Percentiles rank a stretch among this genome's conserved stretches.
Conservation (phyloP, 768 basidiomycete genomes). For the Chalciporus chontae region DNA sequence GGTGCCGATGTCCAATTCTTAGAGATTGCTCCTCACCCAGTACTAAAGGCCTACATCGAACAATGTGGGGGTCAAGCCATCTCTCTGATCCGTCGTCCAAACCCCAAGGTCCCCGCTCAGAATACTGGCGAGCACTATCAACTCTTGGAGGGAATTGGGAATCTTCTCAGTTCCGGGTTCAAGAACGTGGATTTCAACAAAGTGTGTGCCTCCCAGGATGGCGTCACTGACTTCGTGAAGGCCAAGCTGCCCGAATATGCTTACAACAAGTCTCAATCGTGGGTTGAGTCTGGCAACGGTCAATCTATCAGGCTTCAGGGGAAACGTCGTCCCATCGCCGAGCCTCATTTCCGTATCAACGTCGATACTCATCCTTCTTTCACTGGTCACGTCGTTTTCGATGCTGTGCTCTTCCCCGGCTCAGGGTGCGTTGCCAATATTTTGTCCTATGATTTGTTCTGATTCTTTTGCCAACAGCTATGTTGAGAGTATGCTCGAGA, state of each 20-base stretch:
- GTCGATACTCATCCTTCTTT: slow-evolving; percentile 33
- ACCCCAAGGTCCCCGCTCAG: slow-evolving; percentile 26
- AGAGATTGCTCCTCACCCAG: slow-evolving; percentile 34
- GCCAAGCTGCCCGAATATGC: slow-evolving; percentile 29
- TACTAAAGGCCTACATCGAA: slow-evolving; percentile 33
- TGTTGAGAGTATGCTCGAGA: slow-evolving; percentile 31
- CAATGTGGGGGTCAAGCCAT: slow-evolving; percentile 33
- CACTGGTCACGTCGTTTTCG: slow-evolving; percentile 42
- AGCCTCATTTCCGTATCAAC: slow-evolving; percentile 34
- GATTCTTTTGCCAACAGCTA: slow-evolving; percentile 2
- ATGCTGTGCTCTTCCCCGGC: slow-evolving; percentile 45
- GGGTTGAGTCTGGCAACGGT: slow-evolving; percentile 24
- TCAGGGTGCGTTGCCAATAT: slow-evolving; percentile 24
- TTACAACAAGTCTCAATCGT: slow-evolving; percentile 27
- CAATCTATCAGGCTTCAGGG: slow-evolving; percentile 25
- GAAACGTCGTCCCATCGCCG: slow-evolving; percentile 35
- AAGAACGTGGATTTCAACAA: slow-evolving; percentile 28
- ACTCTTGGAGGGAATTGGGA: slow-evolving; percentile 30
- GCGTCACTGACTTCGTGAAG: slow-evolving; percentile 19
- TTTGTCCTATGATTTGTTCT: no score
- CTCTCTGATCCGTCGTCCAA: slow-evolving; percentile 30
- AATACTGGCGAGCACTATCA: slow-evolving; percentile 34
- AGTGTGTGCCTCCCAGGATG: slow-evolving; percentile 22
- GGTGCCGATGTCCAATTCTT: slow-evolving; percentile 27
- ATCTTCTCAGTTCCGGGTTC: slow-evolving; percentile 29